Conservation (phyloP, 176 grass and related monocot genomes). For the Raddia distichophylla region DNA sequence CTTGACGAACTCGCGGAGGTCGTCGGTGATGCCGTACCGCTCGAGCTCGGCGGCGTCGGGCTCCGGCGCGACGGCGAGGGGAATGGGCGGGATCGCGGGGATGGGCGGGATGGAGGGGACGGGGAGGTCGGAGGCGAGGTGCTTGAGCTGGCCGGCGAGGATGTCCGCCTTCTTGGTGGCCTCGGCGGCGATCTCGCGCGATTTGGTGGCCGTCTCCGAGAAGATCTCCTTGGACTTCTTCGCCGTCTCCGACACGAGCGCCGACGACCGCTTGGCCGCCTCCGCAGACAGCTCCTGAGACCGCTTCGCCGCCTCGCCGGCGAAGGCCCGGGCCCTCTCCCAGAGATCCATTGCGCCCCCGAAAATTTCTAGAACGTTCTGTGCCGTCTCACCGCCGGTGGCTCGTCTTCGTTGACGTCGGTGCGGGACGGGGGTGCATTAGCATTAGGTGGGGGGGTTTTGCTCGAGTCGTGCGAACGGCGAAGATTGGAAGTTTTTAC, state of each 20-base stretch:
- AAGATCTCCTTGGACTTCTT: conserved; percentile 92
- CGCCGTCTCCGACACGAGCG: conserved; percentile 71
- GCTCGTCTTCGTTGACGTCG: conserved; percentile 43
- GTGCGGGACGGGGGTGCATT: conserved; percentile 18
- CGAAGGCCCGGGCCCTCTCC: conserved; percentile 81
- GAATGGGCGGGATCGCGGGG: conserved; percentile 53
- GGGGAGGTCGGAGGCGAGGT: conserved; percentile 74
- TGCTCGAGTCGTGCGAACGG: not conserved
- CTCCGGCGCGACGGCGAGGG: conserved; percentile 37
- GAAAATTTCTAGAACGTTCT: conserved; percentile 25
- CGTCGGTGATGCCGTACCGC: conserved; percentile 73
- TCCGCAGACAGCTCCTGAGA: conserved; percentile 93
- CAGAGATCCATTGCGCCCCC: conserved; percentile 82
- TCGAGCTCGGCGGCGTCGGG: conserved; percentile 56
- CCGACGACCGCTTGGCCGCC: conserved; percentile 80
- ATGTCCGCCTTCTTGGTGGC: conserved; percentile 94
- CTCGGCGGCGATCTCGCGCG: conserved; percentile 85
- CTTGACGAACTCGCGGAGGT: conserved; percentile 93
- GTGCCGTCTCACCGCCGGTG: conserved; percentile 29
- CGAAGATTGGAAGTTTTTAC: not conserved
- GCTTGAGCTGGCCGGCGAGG: conserved; percentile 94
- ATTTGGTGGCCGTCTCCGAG: conserved; percentile 83
- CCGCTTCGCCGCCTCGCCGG: conserved; percentile 86
- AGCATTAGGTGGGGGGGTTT: not conserved
- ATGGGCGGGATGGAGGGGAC: conserved; percentile 68